Base-by-base conservation (phyloP, 805 yeast genomes). In the Wickerhamiella occidentalis region DNA sequence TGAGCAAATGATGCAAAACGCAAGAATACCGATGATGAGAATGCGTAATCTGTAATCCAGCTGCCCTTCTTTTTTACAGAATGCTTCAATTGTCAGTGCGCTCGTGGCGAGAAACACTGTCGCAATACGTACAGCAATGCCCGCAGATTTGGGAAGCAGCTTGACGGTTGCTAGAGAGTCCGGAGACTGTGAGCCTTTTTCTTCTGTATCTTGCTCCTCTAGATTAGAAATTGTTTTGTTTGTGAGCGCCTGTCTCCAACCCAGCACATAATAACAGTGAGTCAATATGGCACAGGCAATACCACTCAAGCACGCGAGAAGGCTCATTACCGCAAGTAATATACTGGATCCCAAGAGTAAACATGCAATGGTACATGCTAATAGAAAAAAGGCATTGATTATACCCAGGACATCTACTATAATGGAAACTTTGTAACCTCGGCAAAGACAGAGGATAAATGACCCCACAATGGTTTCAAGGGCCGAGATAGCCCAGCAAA, bases 1-100 rank as follows among this genome's bases (percentile, higher is more conserved):
- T 17, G 41, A 37, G 26, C 41, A 37, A 5, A 37, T 11, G 17
- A 37, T 22, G 41, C 41, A 37, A 22, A 22, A 19, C 15, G 26
- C 41, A 11, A 37, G 41, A 8, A 37, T 37, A 9, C 41, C 26
- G 26, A 37, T 19, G 26, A 22, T 37, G 5, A 37, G 41, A 11
- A 37, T 21, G 6, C 41, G 23, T 6, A 37, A 13, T 6, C 15
- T 18, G 12, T 22, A 5, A 12, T 19, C 26, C 15, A 11, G 23
- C 5, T 37, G 23, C 38, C 22, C 22, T 11, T 37, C 41, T 6
- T 8, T 6, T 22, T 19, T 37, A 19, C 26, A 37, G 17, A 37
- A 37, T 9, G 41, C 44, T 28, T 40, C 44, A 13, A 40, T 40
- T 13, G 33, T 21, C 17, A 40, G 6, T 11, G 44, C 44, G 15